Base-by-base conservation (phyloP, 2,329 filamentous ascomycete species). In the Fusarium praegraminearum region DNA sequence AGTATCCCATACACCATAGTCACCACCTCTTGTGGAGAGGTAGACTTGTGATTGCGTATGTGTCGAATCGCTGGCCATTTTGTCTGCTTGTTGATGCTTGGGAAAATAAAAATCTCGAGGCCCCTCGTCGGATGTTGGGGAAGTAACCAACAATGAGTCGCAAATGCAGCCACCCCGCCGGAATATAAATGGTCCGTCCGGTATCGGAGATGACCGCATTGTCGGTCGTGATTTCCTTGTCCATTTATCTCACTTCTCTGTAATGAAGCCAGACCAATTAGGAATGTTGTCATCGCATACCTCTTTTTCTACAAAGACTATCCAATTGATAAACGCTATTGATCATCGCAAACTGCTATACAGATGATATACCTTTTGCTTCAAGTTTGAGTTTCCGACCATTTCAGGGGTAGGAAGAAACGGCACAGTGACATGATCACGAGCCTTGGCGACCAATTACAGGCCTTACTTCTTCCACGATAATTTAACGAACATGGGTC, bases 1-100 rank as follows among this genome's bases (percentile, higher is more conserved):
- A 3, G 4, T 45, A 2, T 20, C 3, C 30, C 65, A 9, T 72
- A 75, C 73, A 56, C 71, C 73, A 24, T 75, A 73, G 50, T 75
- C 73, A n/a, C 73, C 73, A 11, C 73, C 73, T 50, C 73, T 70
- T 41, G 73, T 75, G 7, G 73, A 75, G 57, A 75, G 73, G 71
- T 67, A 75, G 6, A 71, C 61, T 55, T 75, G 73, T 49, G 73
- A 75, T 67, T 73, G 65, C 15, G 57, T 73, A 66, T 74, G 72
- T 22, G 67, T 64, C 61, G 62, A 52, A 46, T 67, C 49, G 68
- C 56, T 72, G 26, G 72, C 70, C 72, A 74, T 74, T 53, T 43
- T 72, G 55, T 41, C 28, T 47, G 46, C 15, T 53, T 15, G 64
- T 60, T 62, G 61, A 62, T 67, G 56, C 33, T 46, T 49, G 28